These are phyloP conservation scores for Psidium friedrichsthalianum DNA, from an alignment of 345 rosid species.

Conservation along the genomic window DNA sequence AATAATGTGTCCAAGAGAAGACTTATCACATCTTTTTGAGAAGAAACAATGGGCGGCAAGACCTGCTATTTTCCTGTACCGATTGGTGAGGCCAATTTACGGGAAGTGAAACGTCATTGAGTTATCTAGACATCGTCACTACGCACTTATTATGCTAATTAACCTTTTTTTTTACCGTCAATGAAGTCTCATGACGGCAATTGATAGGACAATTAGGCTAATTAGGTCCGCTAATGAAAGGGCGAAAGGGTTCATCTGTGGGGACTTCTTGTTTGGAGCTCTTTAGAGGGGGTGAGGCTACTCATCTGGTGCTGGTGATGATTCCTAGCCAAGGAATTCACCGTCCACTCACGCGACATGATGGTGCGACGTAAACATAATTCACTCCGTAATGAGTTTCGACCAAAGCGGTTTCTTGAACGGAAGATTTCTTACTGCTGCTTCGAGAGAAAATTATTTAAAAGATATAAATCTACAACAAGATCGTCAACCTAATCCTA, in stretches of 20 bases:
- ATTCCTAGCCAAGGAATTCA: background rate
- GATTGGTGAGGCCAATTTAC: background rate
- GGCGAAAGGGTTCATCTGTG: background rate
- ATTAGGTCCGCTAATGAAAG: background rate
- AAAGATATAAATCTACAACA: background rate
- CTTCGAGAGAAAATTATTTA: background rate
- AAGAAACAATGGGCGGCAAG: background rate
- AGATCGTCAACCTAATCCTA: accelerated
- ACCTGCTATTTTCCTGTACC: background rate
- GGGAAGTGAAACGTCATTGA: background rate
- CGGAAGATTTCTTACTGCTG: background rate
- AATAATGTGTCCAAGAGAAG: no score
- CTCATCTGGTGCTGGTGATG: background rate
- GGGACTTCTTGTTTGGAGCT: background rate
- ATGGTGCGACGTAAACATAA: background rate
- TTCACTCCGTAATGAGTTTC: background rate
- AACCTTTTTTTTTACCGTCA: background rate
- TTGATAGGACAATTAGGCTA: background rate
- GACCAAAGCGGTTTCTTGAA: background rate
- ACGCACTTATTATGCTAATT: background rate
- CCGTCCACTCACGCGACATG: background rate
- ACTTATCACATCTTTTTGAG: no score
- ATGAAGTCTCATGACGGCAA: background rate
- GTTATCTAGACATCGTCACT: background rate
- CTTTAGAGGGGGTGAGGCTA: background rate